Evolutionary conservation across 2,329 filamentous ascomycete genomes (phyloP), one percentile per base, ranked within the genome.

Genomic region (Cladophialophora exuberans): DNA sequence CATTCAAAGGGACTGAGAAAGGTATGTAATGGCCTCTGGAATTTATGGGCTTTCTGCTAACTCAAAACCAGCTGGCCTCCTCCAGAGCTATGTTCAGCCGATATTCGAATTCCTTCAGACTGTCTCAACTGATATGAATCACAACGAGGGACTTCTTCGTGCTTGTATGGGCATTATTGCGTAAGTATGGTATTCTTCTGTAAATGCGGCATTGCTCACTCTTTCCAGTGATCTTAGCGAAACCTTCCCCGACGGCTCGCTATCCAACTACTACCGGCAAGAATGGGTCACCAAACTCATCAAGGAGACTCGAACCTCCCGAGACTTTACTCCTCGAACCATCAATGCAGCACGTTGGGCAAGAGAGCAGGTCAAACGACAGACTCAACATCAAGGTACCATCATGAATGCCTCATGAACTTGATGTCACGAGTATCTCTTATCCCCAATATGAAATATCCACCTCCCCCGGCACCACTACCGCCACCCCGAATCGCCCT

Each of bases 131-230:
- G 94, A 97, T 69, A 80, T 82, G 62, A 96, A 94, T 79, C 88
- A 91, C 65, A 96, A 90, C 68, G 94, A 99, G 75, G 85, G 89
- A 30, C 80, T 99, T 44, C 87, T 97, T 81, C 84, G 94, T 64
- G 89, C 93, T n/a, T 84, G 89, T 6, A 97, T 97, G 90, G 94
- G 94, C 72, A 92, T 97, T 52, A 89, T 99, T 76, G 94, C 92
- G 90, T 96, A 83, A 70, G 86, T 76, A 15, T 11, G 70, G 86
- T 75, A 15, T 11, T 44, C 1, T 10, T 3, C 33, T 7, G n/a
- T n/a, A 30, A 42, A 13, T 31, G 28, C 5, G 33, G 35, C 46
- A 46, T 30, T 54, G 33, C 73, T 83, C 70, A 80, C 69, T 10
- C 5, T 36, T 26, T 42, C 15, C 63, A 96, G 93, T 77, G 94